Percentiles rank a stretch among this genome's conserved stretches.
Conservation (phyloP, 2,329 filamentous ascomycete species). For the Fusarium domesticum region DNA sequence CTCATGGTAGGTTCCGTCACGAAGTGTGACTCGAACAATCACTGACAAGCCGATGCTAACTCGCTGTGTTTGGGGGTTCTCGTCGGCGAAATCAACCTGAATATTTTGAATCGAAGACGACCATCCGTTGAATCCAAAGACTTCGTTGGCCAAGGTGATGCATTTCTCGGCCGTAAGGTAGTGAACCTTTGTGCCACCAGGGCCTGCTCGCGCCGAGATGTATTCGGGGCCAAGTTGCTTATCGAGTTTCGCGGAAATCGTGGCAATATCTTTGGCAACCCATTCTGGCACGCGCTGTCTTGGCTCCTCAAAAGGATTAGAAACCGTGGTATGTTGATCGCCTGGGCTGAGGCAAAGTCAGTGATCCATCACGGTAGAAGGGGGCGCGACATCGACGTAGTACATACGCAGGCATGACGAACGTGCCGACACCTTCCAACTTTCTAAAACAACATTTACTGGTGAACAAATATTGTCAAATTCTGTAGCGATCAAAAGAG, state of each 20-base stretch:
- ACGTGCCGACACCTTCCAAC: constrained; percentile 6
- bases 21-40: constrained; percentile 83
- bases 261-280: constrained; percentile 87
- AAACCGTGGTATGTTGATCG: constrained; percentile 57
- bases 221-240: constrained; percentile 96
- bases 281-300: constrained; percentile 71
- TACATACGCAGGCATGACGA: constrained; percentile 46
- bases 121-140: constrained; percentile 98
- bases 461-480: constrained; percentile 1
- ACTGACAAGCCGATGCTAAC: constrained; percentile 86
- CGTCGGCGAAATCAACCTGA: constrained; percentile 92
- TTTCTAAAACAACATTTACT: constrained; percentile 28
- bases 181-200: constrained; percentile 81
- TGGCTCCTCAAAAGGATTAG: constrained; percentile 79
- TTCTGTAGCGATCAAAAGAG: neutral
- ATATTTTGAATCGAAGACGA: constrained; percentile 93
- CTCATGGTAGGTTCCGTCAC: constrained; percentile 95
- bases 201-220: constrained; percentile 80
- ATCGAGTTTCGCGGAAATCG: constrained; percentile 79
- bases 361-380: constrained; percentile 2
- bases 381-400: constrained; percentile 10
- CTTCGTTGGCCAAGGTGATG: constrained; percentile 90
- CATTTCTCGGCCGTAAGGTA: constrained; percentile 97
- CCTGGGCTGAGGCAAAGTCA: constrained; percentile 53
- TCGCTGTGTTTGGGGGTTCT: constrained; percentile 72